A percentile compares a stretch with the other conserved stretches of the same genome.
Conservation (phyloP, 805 yeast genomes). For the Ascoidea tarda region DNA sequence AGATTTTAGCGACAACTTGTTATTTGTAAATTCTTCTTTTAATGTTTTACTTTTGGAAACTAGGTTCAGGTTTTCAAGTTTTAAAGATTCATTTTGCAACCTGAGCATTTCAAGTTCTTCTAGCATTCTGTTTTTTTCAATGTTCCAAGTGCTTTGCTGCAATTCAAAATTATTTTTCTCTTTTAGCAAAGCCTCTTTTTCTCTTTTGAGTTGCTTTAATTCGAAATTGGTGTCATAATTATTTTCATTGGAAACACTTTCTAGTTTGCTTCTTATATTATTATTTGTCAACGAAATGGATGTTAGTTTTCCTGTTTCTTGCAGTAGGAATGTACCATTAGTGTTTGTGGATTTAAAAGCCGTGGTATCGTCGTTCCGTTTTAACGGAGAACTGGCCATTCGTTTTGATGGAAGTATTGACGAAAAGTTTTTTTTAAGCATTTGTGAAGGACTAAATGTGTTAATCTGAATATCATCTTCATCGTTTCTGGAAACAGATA, state of each 20-base stretch:
- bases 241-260: slow-evolving; percentile 2
- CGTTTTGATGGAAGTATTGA: slow-evolving; percentile 49
- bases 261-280: slow-evolving; percentile 1
- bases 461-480: not conserved
- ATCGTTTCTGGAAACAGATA: slow-evolving; percentile 1
- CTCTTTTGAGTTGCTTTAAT: slow-evolving; percentile 34
- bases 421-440: slow-evolving; percentile 8
- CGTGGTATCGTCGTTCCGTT: slow-evolving; percentile 16
- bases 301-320: slow-evolving; percentile 1
- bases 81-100: slow-evolving; percentile 17
- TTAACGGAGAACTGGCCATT: slow-evolving; percentile 58
- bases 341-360: not conserved
- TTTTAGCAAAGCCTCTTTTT: slow-evolving; percentile 34
- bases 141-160: not conserved
- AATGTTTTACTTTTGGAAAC: slow-evolving; percentile 23
- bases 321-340: not conserved
- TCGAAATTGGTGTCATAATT: slow-evolving; percentile 16
- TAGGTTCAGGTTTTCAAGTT: slow-evolving; percentile 17
- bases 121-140: slow-evolving; percentile 1
- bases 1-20: slow-evolving; percentile 39
- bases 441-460: slow-evolving; percentile 8
- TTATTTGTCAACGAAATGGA: not conserved
- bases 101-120: slow-evolving; percentile 12
- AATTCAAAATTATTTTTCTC: slow-evolving; percentile 13
- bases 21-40: slow-evolving; percentile 35